These are phyloP conservation scores for Fragaria nilgerrensis DNA, from an alignment of 306 rosid genomes.

Conservation along the genomic window DNA sequence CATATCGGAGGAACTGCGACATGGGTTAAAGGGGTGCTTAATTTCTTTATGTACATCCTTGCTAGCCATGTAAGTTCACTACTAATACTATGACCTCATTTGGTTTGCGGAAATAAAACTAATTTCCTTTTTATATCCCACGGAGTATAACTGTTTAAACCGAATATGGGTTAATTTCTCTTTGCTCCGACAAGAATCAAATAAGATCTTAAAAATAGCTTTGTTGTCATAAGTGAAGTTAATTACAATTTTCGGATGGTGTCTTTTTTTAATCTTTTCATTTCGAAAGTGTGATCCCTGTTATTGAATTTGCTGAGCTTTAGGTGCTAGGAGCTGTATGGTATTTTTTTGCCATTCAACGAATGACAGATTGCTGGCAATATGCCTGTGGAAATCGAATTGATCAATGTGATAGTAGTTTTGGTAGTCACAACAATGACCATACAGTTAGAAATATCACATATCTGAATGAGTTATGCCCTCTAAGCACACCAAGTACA, in stretches of 20 bases:
- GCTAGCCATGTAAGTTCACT: conserved; percentile 19
- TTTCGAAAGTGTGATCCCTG: too few relatives aligned
- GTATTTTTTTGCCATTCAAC: conserved; percentile 27
- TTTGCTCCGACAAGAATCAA: too few relatives aligned
- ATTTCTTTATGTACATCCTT: conserved; percentile 27
- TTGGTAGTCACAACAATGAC: not conserved
- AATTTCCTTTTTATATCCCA: too few relatives aligned
- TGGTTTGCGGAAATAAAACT: too few relatives aligned
- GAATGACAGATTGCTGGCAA: conserved; percentile 17
- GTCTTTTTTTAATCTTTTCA: too few relatives aligned
- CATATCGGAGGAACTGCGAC: not conserved
- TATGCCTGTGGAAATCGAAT: not conserved
- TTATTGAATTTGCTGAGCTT: not conserved
- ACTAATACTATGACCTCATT: too few relatives aligned
- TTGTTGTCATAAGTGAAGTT: too few relatives aligned
- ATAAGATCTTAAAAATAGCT: too few relatives aligned
- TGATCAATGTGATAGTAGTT: not conserved
- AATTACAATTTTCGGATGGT: too few relatives aligned
- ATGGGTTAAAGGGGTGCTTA: conserved; percentile 11
- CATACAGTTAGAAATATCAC: not conserved
- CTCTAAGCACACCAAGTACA: not conserved
- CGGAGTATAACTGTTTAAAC: too few relatives aligned
- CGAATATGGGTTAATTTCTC: too few relatives aligned
- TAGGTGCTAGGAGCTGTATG: conserved; percentile 27
- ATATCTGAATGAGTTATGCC: not conserved